Evolutionary conservation across 2,329 filamentous ascomycete species (phyloP).

Genomic region (Coniochaeta prunicola): DNA sequence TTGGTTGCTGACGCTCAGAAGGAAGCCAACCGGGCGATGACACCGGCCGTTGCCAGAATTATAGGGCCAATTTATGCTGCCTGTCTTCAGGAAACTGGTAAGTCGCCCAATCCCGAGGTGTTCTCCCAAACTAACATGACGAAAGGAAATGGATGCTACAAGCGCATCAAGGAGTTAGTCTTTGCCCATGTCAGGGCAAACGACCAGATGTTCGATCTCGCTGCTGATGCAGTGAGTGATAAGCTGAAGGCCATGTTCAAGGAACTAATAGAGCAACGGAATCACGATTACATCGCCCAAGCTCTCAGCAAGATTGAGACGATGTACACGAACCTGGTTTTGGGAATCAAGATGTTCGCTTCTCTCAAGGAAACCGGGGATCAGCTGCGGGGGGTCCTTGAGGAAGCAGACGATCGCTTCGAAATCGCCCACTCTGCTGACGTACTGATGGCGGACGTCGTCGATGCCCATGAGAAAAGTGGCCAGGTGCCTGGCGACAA

Average conservation of each 20-base stretch:
- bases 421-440: not conserved
- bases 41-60: not conserved
- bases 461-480: not conserved
- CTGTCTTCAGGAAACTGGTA: not conserved
- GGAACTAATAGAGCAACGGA: not conserved
- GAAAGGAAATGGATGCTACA: not conserved
- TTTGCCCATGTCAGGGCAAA: not conserved
- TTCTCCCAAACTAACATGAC: not conserved
- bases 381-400: not conserved
- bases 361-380: not conserved
- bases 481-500: not conserved
- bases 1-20: not conserved
- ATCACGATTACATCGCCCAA: not conserved
- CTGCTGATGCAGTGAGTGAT: not conserved
- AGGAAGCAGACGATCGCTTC: not conserved
- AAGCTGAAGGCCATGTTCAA: not conserved
- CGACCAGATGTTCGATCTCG: not conserved
- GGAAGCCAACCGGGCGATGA: not conserved
- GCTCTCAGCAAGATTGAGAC: not conserved
- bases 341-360: not conserved
- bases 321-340: not conserved
- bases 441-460: not conserved
- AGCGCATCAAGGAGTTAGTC: not conserved
- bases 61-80: not conserved
- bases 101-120: not conserved